Base-by-base conservation (phyloP, 2,329 filamentous ascomycete species). In the Alternaria ventricosa region DNA sequence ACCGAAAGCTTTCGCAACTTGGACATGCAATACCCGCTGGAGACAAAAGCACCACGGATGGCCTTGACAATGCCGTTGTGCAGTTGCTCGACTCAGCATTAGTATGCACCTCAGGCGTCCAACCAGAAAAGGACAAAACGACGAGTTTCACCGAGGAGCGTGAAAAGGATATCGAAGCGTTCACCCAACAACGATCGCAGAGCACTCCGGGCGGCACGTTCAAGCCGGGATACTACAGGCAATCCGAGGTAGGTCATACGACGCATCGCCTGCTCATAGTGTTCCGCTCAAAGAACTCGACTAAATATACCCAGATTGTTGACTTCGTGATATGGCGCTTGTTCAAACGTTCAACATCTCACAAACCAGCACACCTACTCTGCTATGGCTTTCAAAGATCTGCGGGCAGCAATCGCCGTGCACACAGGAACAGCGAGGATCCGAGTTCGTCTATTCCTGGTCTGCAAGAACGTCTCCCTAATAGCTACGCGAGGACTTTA, bases 381-480 rank as follows among this genome's bases (percentile, higher is more conserved):
- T 94, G 93, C 70, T 90, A 97, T 83, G 95, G 95, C 23, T 97
- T 90, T 71, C 88, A 90, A 71, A 87, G 85, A 69, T 78, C 80
- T 3, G 75, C 80, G 3, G 75, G 78, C 45, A 71, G 68, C 50
- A 23, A 64, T 56, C 68, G 71, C 33, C 74, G 71, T 22, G 65
- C 68, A 41, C 71, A 75, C 41, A 73, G 71, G 9, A 69, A 70
- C 10, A 75, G 78, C 5, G 70, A 76, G 49, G 75, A 77, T 49
- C 75, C 79, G 4, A 68, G 79, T 5, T 76, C 81, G 10, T 83
- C 83, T 8, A 89, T 96, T 45, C 90, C 89, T 0, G 93, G 91
- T 0, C 74, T 97, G 8, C 86, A 87, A 61, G 85, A 84, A 11
- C 82, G 86, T 8, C 87, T 89, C 68, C 87, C 87, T 1, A 97